Evolutionary conservation across 148 eudicot species (phyloP).

Genomic region (Drosera capensis): DNA sequence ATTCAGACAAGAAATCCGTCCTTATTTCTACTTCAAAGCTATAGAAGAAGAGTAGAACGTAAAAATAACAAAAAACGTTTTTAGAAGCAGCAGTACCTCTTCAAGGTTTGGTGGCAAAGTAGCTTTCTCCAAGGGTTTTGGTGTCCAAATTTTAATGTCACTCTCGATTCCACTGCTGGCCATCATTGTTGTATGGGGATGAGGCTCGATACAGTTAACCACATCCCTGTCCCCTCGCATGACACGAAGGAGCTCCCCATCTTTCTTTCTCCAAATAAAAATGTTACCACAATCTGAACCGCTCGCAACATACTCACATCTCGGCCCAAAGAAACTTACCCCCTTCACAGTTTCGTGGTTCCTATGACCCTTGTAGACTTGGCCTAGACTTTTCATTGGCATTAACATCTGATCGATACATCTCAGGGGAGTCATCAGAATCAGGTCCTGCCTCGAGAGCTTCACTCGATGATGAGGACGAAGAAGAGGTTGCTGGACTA

Average conservation of each 20-base stretch:
- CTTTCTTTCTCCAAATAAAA: slow-evolving; percentile 78
- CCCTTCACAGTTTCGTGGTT: slow-evolving; percentile 72
- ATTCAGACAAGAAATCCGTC: too few species aligned
- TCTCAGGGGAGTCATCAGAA: slow-evolving; percentile 10
- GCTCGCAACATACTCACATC: slow-evolving; percentile 72
- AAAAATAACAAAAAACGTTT: not conserved
- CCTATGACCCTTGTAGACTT: slow-evolving; percentile 65
- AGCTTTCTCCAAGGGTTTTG: slow-evolving; percentile 54
- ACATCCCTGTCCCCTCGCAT: slow-evolving; percentile 72
- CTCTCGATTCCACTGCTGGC: slow-evolving; percentile 84
- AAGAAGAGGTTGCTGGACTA: slow-evolving; percentile 20
- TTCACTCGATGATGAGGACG: slow-evolving; percentile 23
- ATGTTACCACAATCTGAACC: slow-evolving; percentile 96
- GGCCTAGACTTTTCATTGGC: slow-evolving; percentile 26
- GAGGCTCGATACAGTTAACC: slow-evolving; percentile 78
- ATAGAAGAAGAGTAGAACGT: not conserved
- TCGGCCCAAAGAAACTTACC: slow-evolving; percentile 79
- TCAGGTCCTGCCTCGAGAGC: slow-evolving; percentile 15
- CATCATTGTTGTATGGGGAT: slow-evolving; percentile 62
- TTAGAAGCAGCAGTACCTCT: slow-evolving; percentile 26
- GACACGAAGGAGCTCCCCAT: slow-evolving; percentile 67
- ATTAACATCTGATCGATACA: slow-evolving; percentile 18
- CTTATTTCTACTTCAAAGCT: not conserved
- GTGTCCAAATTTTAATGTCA: slow-evolving; percentile 81
- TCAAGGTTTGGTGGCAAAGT: slow-evolving; percentile 50